Conservation (phyloP, 768 basidiomycete genomes). For the Serendipita sp. region DNA sequence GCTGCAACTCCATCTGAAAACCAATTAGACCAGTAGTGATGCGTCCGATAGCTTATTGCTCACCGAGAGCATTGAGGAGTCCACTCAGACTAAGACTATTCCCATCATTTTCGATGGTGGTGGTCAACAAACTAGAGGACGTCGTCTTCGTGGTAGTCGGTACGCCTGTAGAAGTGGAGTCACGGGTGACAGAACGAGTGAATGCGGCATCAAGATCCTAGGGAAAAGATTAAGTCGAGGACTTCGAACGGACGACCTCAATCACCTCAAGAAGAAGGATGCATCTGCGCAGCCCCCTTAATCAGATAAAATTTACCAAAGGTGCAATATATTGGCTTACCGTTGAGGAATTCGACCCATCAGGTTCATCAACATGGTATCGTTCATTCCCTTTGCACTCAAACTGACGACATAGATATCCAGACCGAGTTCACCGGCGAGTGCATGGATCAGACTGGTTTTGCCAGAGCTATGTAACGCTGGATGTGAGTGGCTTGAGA, state of each 20-base stretch:
- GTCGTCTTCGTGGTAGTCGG: slow-evolving; percentile 35
- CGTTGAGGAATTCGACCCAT: slow-evolving; percentile 81
- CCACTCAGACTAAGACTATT: slow-evolving; percentile 77
- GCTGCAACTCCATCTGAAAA: slow-evolving; percentile 9
- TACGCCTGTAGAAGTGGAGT: slow-evolving; percentile 57
- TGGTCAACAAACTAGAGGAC: slow-evolving; percentile 17
- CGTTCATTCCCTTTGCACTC: slow-evolving; percentile 84
- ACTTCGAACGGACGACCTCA: neutral
- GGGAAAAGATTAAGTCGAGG: neutral
- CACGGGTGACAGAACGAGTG: slow-evolving; percentile 74
- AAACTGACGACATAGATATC: slow-evolving; percentile 86
- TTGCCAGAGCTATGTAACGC: neutral
- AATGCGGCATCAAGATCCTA: slow-evolving; percentile 74
- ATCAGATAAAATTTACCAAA: neutral
- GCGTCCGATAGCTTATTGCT: slow-evolving; percentile 36
- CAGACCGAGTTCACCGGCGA: slow-evolving; percentile 48
- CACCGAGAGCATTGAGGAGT: slow-evolving; percentile 65
- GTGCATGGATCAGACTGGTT: slow-evolving; percentile 15
- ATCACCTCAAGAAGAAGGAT: slow-evolving; percentile 72
- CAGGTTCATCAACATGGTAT: slow-evolving; percentile 70
- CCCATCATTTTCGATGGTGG: slow-evolving; percentile 33
- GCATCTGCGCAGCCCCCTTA: slow-evolving; percentile 33
- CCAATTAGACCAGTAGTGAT: slow-evolving; percentile 48
- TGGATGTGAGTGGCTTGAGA: slow-evolving; percentile 32
- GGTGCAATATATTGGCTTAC: slow-evolving; percentile 23